Evolutionary conservation across 345 rosid species (phyloP).

Genomic region (Hibiscus mutabilis): DNA sequence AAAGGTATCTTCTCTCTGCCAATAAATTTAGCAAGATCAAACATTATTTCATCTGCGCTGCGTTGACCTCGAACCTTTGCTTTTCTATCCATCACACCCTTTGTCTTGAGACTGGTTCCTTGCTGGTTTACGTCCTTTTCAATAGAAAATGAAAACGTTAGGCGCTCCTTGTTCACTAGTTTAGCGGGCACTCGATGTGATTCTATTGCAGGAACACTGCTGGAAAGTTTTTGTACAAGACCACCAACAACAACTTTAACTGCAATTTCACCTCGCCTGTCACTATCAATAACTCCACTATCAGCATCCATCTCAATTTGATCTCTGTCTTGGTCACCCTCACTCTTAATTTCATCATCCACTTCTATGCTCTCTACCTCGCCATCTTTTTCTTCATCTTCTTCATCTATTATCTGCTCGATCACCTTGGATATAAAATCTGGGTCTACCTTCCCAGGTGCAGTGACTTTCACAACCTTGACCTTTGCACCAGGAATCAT

Average conservation of each 20-base stretch:
- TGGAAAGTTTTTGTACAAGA: constrained; percentile 52
- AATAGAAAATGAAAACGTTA: constrained; percentile 62
- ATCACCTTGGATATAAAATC: constrained; percentile 84
- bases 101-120: constrained; percentile 42
- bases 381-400: constrained; percentile 58
- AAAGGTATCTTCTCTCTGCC: constrained; percentile 82
- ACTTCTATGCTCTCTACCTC: constrained; percentile 54
- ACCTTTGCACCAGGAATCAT: constrained; percentile 82
- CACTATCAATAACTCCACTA: constrained; percentile 45
- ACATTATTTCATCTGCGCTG: constrained; percentile 56
- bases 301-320: constrained; percentile 47
- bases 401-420: constrained; percentile 76
- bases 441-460: constrained; percentile 66
- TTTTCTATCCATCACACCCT: constrained; percentile 40
- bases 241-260: constrained; percentile 77
- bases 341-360: constrained; percentile 52
- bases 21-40: constrained; percentile 74
- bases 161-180: constrained; percentile 47
- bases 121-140: constrained; percentile 43
- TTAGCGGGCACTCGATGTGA: constrained; percentile 72
- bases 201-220: constrained; percentile 41
- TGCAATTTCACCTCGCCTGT: constrained; percentile 53
- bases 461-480: constrained; percentile 78
- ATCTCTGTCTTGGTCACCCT: constrained; percentile 46
- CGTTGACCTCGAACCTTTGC: constrained; percentile 54